Conservation (phyloP, 169 alveolate genomes). For the Cryptosporidium parvum region DNA sequence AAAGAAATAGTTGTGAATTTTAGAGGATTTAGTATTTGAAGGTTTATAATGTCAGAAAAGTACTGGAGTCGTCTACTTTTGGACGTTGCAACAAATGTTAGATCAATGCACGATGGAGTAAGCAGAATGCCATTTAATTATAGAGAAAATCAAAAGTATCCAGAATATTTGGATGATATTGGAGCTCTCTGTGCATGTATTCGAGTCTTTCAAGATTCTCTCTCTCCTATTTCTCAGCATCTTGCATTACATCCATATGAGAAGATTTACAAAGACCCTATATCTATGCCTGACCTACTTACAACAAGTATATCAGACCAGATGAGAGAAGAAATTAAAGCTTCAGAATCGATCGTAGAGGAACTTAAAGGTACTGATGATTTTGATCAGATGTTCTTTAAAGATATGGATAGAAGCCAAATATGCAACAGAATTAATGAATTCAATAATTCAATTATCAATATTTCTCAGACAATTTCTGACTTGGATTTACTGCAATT, state of each 20-base stretch:
- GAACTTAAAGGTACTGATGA: constrained; percentile 6
- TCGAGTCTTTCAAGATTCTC: constrained; percentile 56
- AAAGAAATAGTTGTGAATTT: not conserved
- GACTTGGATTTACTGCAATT: constrained; percentile 16
- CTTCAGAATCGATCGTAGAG: constrained; percentile 14
- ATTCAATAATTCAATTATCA: constrained; percentile 40
- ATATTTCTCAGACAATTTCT: constrained; percentile 57
- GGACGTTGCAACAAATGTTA: constrained; percentile 45
- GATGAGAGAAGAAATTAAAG: constrained; percentile 58
- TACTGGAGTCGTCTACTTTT: constrained; percentile 48
- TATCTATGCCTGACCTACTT: constrained; percentile 58
- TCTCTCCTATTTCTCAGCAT: constrained; percentile 63
- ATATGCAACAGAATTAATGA: constrained; percentile 53
- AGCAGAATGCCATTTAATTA: constrained; percentile 38
- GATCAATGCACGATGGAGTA: constrained; percentile 63
- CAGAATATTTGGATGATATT: constrained; percentile 70
- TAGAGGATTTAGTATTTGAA: not conserved
- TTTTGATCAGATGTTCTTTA: not conserved
- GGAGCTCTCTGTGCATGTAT: constrained; percentile 74
- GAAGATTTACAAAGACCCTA: constrained; percentile 68
- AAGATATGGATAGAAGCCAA: constrained; percentile 19
- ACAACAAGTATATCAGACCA: constrained; percentile 56
- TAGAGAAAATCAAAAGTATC: constrained; percentile 37
- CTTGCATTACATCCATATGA: constrained; percentile 58
- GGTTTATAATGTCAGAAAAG: constrained; percentile 12